Evolutionary conservation across 345 rosid species (phyloP).

Genomic region (Anastatica hierochuntica): DNA sequence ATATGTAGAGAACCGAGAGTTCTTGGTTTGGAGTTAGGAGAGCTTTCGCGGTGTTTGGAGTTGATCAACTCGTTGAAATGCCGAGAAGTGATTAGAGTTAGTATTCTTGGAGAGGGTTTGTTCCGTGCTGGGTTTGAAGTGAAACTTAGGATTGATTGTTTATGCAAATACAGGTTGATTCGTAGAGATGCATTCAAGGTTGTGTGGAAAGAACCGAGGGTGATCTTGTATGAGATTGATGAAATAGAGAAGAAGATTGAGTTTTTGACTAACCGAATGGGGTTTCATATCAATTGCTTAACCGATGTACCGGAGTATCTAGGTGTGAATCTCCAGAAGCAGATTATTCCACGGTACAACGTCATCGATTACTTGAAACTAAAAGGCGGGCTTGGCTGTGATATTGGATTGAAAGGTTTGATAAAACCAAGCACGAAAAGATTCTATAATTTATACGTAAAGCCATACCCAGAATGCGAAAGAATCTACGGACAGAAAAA

Average conservation of each 20-base stretch:
- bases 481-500: slow-evolving; percentile 54
- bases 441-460: slow-evolving; percentile 69
- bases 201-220: slow-evolving; percentile 76
- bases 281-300: slow-evolving; percentile 36
- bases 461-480: slow-evolving; percentile 83
- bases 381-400: slow-evolving; percentile 55
- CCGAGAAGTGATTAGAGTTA: slow-evolving; percentile 41
- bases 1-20: slow-evolving; percentile 49
- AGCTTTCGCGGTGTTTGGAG: slow-evolving; percentile 55
- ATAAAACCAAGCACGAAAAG: slow-evolving; percentile 60
- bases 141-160: slow-evolving; percentile 67
- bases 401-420: slow-evolving; percentile 56
- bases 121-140: slow-evolving; percentile 66
- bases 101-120: slow-evolving; percentile 39
- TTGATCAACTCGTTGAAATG: slow-evolving; percentile 50
- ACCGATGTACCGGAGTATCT: slow-evolving; percentile 70
- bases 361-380: slow-evolving; percentile 57
- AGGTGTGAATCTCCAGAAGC: slow-evolving; percentile 72
- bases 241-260: slow-evolving; percentile 68
- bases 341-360: slow-evolving; percentile 57
- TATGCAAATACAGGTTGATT: slow-evolving; percentile 61
- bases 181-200: slow-evolving; percentile 69
- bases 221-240: slow-evolving; percentile 42
- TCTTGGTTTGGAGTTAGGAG: slow-evolving; percentile 69
- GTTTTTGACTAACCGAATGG: slow-evolving; percentile 46